These are phyloP conservation scores for Boletus tomentosulus DNA, from an alignment of 768 basidiomycete genomes.

Conservation along the genomic window DNA sequence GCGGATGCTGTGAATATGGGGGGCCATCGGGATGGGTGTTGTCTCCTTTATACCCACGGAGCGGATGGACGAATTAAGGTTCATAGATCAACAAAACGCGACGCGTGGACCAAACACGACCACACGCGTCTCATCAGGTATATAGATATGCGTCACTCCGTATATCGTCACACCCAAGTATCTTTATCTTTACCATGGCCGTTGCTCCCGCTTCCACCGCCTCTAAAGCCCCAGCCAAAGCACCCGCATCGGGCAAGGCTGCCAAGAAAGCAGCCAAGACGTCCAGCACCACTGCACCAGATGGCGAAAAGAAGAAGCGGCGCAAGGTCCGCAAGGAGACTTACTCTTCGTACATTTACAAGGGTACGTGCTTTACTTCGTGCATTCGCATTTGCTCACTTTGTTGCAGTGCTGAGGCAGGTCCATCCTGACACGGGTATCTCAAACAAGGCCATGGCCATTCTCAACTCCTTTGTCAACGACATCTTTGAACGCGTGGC, in stretches of 20 bases:
- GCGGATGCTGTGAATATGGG: constrained; percentile 9
- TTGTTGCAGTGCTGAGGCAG: constrained; percentile 77
- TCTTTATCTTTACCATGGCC: constrained; percentile 41
- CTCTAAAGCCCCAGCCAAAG: constrained; percentile 44
- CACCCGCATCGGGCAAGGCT: constrained; percentile 32
- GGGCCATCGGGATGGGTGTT: not conserved
- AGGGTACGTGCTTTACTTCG: constrained; percentile 43
- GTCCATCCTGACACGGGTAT: constrained; percentile 99
- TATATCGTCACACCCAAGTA: constrained; percentile 10
- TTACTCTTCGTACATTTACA: constrained; percentile 94
- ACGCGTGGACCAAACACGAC: constrained; percentile 36
- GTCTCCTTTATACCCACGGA: constrained; percentile 28
- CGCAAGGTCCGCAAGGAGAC: constrained; percentile 89
- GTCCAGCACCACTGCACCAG: constrained; percentile 46
- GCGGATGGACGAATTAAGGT: constrained; percentile 30
- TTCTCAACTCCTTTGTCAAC: constrained; percentile 89
- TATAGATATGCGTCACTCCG: constrained; percentile 10
- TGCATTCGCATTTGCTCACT: not conserved
- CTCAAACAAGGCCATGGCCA: constrained; percentile 95
- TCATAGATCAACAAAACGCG: constrained; percentile 36
- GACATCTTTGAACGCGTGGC: constrained; percentile 94
- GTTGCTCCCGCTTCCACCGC: constrained; percentile 50
- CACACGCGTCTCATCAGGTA: constrained; percentile 33
- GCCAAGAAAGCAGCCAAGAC: constrained; percentile 59
- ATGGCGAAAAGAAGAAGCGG: constrained; percentile 83